Evolutionary conservation across 2,329 filamentous ascomycete species (phyloP), one percentile per base, ranked within the genome.

Genomic region (Westerdykella aurantiaca): DNA sequence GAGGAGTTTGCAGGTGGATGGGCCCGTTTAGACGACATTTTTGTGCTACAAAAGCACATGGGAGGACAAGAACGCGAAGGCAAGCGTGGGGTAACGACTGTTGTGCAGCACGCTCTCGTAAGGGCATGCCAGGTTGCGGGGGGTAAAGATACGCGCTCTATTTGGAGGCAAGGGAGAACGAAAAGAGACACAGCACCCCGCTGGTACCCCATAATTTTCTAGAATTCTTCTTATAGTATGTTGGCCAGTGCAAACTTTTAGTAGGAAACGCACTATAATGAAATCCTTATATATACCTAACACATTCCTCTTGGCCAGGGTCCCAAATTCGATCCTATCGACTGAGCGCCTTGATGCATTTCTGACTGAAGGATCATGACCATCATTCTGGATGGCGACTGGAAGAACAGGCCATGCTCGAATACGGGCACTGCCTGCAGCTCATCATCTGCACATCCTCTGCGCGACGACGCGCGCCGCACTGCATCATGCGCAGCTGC

Each of bases 21-120:
- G 38, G 18, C 42, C 52, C 43, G 52, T 47, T 54, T 21, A 21
- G 18, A 21, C 18, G 18, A 21, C 18, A 21, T 21, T 21, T 41
- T 45, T 41, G 52, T 57, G 43, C 51, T 14, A 59, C 54, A 46
- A 42, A 21, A 42, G 46, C 53, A 59, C 53, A 53, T 56, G 58
- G 50, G 51, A 44, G 41, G 46, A 23, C 39, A 38, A 44, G 49
- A 46, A 47, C 44, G 44, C 42, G 39, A 39, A 29, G 21, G 31
- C 5, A 17, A 39, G 31, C 6, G 23, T 23, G 44, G 43, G 16
- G n/a, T 37, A 34, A 25, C 22, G 12, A 34, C 18, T 42, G 13
- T 34, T 33, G 31, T 23, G 29, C 40, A 31, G 40, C 42, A 39
- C 39, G 39, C 34, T 40, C 41, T 40, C 23, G 22, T 31, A 45